These are phyloP conservation scores for Crithidia bombi DNA, from an alignment of 208 protist species.

Conservation along the genomic window DNA sequence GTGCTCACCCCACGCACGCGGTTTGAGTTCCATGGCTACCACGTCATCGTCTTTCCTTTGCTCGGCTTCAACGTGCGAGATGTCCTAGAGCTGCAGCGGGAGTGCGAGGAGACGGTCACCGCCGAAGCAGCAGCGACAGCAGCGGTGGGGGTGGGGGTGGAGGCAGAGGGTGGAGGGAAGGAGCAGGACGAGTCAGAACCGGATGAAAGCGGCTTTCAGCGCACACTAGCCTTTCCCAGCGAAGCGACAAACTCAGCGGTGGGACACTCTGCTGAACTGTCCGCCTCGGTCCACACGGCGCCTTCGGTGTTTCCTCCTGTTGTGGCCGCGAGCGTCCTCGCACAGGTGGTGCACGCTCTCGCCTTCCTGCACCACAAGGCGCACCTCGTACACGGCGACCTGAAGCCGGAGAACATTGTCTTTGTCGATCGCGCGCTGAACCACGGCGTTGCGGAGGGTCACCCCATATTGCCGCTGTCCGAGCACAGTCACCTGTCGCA, in stretches of 20 bases:
- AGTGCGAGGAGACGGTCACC: constrained; percentile 14
- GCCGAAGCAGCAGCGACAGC: neutral
- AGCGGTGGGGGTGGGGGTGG: neutral
- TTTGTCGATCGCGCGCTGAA: constrained; percentile 31
- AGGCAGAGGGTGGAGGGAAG: too few species aligned
- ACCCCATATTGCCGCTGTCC: neutral
- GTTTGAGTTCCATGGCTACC: constrained; percentile 66
- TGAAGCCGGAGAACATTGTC: constrained; percentile 94
- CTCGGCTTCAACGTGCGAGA: constrained; percentile 68
- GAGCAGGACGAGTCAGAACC: too few species aligned
- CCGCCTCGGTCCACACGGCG: neutral
- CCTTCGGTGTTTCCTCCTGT: constrained; percentile 28
- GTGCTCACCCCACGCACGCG: constrained; percentile 27
- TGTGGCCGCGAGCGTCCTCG: constrained; percentile 49
- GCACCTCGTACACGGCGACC: constrained; percentile 93
- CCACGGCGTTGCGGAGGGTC: neutral
- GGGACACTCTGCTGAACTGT: neutral
- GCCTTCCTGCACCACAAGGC: constrained; percentile 58
- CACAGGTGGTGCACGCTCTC: constrained; percentile 85
- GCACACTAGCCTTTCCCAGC: too few species aligned
- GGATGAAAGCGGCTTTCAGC: too few species aligned
- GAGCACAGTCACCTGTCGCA: too few species aligned
- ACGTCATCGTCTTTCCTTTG: constrained; percentile 61
- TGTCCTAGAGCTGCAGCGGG: constrained; percentile 46
- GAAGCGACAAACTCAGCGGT: neutral